Evolutionary conservation across 257 asterid genomes (phyloP), one percentile per base, ranked within the genome.

Genomic region (Marsdenia floribunda): DNA sequence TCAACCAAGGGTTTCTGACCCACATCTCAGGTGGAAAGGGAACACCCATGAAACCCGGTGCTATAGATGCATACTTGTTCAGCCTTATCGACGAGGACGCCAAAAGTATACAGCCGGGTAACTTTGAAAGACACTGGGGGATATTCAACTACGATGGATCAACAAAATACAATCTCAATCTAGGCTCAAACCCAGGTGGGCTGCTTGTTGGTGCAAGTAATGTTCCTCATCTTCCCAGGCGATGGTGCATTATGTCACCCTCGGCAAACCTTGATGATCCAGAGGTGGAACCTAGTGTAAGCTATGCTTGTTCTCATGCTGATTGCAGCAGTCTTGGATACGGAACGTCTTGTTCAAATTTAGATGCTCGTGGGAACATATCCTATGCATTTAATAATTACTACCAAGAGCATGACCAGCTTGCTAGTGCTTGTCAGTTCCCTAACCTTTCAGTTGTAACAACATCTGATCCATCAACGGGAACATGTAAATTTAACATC

Each of bases 61-160:
- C 42, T 4, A 19, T 80, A n/a, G 76, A 80, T 59, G 84, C 77
- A 40, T 80, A 80, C 61, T 68, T 80, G 50, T 80, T 80, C 76
- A 80, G 84, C 38, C 84, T 80, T 5, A 73, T 80, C 5, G 84
- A 80, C 19, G 84, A 80, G 79, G 77, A 80, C 12, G 74, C 59
- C 0, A 80, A 80, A 76, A 76, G 81, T 18, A 77, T 80, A 38
- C 73, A 52, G 3, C 80, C 80, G 38, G 80, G 80, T 71, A 77
- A 77, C 76, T 77, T 77, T 9, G 84, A 80, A 55, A 70, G 84
- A 44, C 84, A 80, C 22, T 80, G 84, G 84, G 84, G 84, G 65
- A 58, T 80, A 19, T 69, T 80, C 26, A 73, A 73, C 54, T 80
- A 76, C 33, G 84, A 77, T 1, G 84, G 84, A 0, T 58, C 77